Conservation (phyloP, 345 rosid genomes). For the Trapa bicornis region DNA sequence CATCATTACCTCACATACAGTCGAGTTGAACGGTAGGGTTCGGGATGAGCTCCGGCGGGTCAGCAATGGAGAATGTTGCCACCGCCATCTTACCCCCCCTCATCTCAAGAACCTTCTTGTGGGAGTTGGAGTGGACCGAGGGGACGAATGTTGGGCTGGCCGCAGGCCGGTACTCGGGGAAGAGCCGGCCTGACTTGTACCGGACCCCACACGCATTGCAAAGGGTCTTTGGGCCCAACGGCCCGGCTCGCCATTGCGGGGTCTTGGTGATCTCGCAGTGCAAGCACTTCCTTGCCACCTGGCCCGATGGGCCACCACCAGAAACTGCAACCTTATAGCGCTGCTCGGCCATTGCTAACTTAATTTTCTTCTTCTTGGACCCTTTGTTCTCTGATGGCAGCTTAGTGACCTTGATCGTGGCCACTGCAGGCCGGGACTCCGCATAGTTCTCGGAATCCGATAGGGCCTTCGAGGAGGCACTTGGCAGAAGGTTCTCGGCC, state of each 20-base stretch:
- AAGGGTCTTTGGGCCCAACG: slow-evolving; percentile 42
- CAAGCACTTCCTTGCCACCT: slow-evolving; percentile 22
- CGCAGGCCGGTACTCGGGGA: slow-evolving; percentile 44
- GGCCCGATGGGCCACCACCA: slow-evolving; percentile 4
- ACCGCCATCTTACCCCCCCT: slow-evolving; percentile 2
- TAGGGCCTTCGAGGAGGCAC: slow-evolving; percentile 16
- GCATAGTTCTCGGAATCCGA: slow-evolving; percentile 46
- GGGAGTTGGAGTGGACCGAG: slow-evolving; percentile 37
- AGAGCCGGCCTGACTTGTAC: slow-evolving; percentile 39
- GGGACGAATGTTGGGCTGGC: slow-evolving; percentile 40
- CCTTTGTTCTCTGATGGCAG: slow-evolving; percentile 23
- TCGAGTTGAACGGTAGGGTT: slow-evolving; percentile 8
- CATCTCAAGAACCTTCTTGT: slow-evolving; percentile 37
- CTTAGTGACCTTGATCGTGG: slow-evolving; percentile 41
- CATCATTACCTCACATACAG: slow-evolving; percentile 7
- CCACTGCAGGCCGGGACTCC: slow-evolving; percentile 33
- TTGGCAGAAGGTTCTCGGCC: slow-evolving; percentile 13
- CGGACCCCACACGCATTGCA: slow-evolving; percentile 48
- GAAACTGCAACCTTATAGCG: not conserved
- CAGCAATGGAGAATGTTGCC: not conserved
- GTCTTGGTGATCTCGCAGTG: slow-evolving; percentile 45
- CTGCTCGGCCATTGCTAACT: slow-evolving; percentile 1
- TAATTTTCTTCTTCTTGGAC: slow-evolving; percentile 33
- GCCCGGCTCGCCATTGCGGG: slow-evolving; percentile 51
- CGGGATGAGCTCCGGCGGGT: slow-evolving; percentile 11